These are phyloP conservation scores for Paramecium sonneborni DNA, from an alignment of 73 alveolate species.

Conservation along the genomic window DNA sequence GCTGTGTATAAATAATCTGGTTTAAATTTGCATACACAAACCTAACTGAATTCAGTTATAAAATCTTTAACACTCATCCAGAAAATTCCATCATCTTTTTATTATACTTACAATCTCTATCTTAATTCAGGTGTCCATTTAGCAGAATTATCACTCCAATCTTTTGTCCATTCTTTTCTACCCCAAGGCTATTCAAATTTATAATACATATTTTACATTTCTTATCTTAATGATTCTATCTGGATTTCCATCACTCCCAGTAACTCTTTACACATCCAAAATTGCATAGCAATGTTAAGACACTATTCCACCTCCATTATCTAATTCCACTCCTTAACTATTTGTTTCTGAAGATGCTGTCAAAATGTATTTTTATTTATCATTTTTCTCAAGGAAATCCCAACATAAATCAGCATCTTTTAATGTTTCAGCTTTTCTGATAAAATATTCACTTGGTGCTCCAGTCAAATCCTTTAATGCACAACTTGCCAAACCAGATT, in stretches of 20 bases:
- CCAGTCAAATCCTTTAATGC: constrained; percentile 88
- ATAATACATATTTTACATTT: neutral
- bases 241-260: constrained; percentile 46
- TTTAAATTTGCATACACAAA: constrained; percentile 84
- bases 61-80: constrained; percentile 86
- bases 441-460: constrained; percentile 75
- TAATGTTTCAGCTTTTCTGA: constrained; percentile 65
- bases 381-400: constrained; percentile 63
- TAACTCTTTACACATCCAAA: constrained; percentile 69
- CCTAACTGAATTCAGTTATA: constrained; percentile 86
- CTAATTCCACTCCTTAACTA: constrained; percentile 71
- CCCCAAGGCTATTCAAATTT: constrained; percentile 65
- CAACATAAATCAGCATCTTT: constrained; percentile 69
- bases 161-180: constrained; percentile 72
- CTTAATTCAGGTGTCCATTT: constrained; percentile 91
- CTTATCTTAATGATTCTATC: constrained; percentile 62
- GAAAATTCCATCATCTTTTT: constrained; percentile 90
- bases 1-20: constrained; percentile 79
- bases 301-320: constrained; percentile 80
- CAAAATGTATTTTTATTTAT: constrained; percentile 67
- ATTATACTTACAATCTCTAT: constrained; percentile 74
- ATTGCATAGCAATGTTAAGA: constrained; percentile 85
- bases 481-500: constrained; percentile 79
- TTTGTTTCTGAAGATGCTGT: constrained; percentile 88
- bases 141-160: constrained; percentile 87